Conservation (phyloP, 441 rosid genomes). For the Populus hybrid region DNA sequence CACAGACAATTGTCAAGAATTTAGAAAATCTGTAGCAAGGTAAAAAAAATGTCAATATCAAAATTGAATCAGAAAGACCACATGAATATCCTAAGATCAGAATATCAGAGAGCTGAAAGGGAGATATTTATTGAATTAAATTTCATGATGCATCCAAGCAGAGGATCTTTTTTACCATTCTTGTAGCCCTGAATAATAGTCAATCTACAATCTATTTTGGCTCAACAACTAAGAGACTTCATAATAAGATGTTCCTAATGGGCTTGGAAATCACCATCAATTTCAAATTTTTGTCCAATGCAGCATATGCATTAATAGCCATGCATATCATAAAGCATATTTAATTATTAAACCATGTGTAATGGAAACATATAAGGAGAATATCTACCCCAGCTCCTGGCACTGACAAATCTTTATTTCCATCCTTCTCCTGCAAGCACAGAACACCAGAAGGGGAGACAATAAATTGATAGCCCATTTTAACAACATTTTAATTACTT, state of each 20-base stretch:
- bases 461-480: neutral
- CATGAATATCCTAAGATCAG: neutral
- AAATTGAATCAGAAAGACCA: neutral
- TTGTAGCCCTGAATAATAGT: neutral
- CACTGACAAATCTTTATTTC: slow-evolving; percentile 72
- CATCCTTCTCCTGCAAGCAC: slow-evolving; percentile 67
- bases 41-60: neutral
- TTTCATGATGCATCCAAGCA: neutral
- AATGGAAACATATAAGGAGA: neutral
- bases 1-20: slow-evolving; percentile 12
- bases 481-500: neutral
- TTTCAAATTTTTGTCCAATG: slow-evolving; percentile 1
- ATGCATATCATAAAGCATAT: slow-evolving; percentile 6
- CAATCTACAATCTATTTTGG: neutral
- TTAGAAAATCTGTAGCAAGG: slow-evolving; percentile 10
- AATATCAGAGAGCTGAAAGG: neutral
- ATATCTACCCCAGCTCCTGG: slow-evolving; percentile 93
- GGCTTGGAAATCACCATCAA: neutral
- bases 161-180: slow-evolving; percentile 2
- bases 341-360: neutral
- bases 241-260: neutral
- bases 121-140: neutral
- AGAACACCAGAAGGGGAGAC: slow-evolving; percentile 22
- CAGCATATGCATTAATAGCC: neutral
- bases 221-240: neutral